Percentiles rank a stretch among this genome's conserved stretches.
These are phyloP conservation scores for Dissophora globulifera DNA, from an alignment of 192 early-diverging fungal genomes.

Conservation along the genomic window DNA sequence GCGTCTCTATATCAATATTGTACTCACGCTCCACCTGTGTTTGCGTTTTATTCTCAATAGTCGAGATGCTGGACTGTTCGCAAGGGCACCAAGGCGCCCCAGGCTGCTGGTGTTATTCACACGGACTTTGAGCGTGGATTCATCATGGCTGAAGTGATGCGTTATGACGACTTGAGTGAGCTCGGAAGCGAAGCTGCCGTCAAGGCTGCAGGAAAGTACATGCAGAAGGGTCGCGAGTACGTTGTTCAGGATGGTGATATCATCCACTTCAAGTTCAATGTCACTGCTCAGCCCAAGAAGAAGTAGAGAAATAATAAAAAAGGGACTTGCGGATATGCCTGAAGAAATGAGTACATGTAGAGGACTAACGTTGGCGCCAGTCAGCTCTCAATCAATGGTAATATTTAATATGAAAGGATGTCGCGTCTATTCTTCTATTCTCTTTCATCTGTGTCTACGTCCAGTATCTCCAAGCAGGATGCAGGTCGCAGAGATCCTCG, in stretches of 20 bases:
- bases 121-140: constrained; percentile 86
- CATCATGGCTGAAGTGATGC: constrained; percentile 95
- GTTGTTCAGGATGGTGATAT: constrained; percentile 95
- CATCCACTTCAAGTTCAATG: constrained; percentile 78
- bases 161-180: constrained; percentile 87
- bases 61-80: constrained; percentile 57
- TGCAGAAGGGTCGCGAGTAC: constrained; percentile 93
- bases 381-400: too few relatives aligned
- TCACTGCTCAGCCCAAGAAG: constrained; percentile 63
- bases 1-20: not conserved
- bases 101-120: constrained; percentile 95
- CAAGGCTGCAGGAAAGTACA: constrained; percentile 91
- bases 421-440: too few relatives aligned
- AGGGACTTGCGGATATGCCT: too few relatives aligned
- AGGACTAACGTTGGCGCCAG: too few relatives aligned
- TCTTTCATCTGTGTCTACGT: too few relatives aligned
- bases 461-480: constrained; percentile 33
- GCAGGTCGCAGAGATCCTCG: constrained; percentile 56
- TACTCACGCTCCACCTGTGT: not conserved
- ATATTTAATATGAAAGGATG: too few relatives aligned
- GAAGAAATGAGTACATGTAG: too few relatives aligned
- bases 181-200: constrained; percentile 88
- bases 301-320: constrained; percentile 25
- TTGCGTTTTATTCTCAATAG: not conserved
- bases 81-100: constrained; percentile 83